A percentile compares a stretch with the other conserved stretches of the same genome.
phyloP scores from a whole-genome alignment of 2,329 filamentous ascomycete species.

The Hirsutella minnesotensis region DNA sequence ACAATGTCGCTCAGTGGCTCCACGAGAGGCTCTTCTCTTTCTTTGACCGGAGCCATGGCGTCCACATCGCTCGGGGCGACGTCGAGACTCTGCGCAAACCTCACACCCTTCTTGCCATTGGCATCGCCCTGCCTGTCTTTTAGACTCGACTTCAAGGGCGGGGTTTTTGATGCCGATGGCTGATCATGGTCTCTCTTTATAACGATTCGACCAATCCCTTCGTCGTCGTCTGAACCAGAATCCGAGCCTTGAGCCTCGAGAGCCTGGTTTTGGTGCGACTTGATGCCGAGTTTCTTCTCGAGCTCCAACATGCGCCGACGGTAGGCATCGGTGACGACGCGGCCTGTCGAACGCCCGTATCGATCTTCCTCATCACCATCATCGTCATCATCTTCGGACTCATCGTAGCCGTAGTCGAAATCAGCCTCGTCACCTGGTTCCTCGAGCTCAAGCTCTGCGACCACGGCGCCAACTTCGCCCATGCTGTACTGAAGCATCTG shows the following conservation, averaged over 20 bases:
- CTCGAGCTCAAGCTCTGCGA: constrained; percentile 81
- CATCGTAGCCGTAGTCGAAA: constrained; percentile 38
- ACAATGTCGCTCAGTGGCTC: constrained; percentile 42
- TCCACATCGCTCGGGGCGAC: constrained; percentile 39
- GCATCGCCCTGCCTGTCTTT: constrained; percentile 15
- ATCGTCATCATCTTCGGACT: constrained; percentile 40
- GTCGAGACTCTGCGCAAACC: constrained; percentile 67
- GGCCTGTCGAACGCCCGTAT: constrained; percentile 59
- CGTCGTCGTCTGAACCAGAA: constrained; percentile 26
- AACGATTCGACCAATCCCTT: constrained; percentile 45
- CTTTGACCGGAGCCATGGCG: constrained; percentile 6
- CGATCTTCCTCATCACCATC: constrained; percentile 65
- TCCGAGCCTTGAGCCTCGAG: constrained; percentile 29
- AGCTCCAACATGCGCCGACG: constrained; percentile 74
- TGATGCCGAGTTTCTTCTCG: constrained; percentile 61
- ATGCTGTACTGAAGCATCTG: constrained; percentile 89
- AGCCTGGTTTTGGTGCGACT: constrained; percentile 41
- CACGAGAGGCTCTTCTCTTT: constrained; percentile 20
- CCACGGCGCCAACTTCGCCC: constrained; percentile 79
- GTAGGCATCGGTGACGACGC: constrained; percentile 62
- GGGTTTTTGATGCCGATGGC: constrained; percentile 8
- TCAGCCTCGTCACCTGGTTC: constrained; percentile 47
- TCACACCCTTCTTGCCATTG: constrained; percentile 55
- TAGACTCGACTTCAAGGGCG: constrained; percentile 20
- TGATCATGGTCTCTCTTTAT: constrained; percentile 23